phyloP scores from a whole-genome alignment of 1,284 basidiomycete species.

The Blastosporella zonata region DNA sequence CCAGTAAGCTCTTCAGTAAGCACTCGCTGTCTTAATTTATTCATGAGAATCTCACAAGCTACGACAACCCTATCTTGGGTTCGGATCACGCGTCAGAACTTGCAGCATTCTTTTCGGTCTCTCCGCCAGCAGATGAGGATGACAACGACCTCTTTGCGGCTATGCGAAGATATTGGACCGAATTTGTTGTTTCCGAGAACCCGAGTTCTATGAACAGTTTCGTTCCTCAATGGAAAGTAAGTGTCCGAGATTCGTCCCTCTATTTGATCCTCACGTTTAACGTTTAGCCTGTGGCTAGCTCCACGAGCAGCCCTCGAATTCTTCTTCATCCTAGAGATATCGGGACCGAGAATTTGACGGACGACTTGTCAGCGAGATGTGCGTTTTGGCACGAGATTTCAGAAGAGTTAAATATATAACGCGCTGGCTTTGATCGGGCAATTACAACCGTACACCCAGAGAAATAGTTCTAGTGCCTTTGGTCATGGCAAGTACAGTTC shows the following conservation, averaged over 20 bases:
- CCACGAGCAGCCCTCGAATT: slow-evolving; percentile 18
- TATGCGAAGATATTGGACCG: slow-evolving; percentile 37
- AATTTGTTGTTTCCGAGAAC: slow-evolving; percentile 30
- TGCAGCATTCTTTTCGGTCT: slow-evolving; percentile 30
- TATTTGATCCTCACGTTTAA: not conserved
- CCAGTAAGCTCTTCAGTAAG: slow-evolving; percentile 24
- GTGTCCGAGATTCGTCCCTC: too few species aligned
- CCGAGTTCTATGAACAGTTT: slow-evolving; percentile 23
- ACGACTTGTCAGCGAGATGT: slow-evolving; percentile 15
- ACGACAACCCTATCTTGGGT: slow-evolving; percentile 34
- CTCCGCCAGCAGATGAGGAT: slow-evolving; percentile 21
- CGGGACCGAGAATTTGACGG: slow-evolving; percentile 12
- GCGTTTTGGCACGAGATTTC: slow-evolving; percentile 30
- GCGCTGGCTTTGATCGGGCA: too few species aligned
- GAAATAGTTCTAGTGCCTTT: too few species aligned
- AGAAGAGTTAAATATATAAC: slow-evolving; percentile 21
- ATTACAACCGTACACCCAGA: too few species aligned
- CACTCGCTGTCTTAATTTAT: too few species aligned
- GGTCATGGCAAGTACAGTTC: slow-evolving; percentile 6
- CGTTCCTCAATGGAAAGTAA: slow-evolving; percentile 28
- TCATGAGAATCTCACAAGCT: too few species aligned
- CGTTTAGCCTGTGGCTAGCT: not conserved
- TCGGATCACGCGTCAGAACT: slow-evolving; percentile 34
- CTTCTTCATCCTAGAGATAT: slow-evolving; percentile 20
- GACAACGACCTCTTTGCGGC: slow-evolving; percentile 29